phyloP scores from a whole-genome alignment of 495 filamentous ascomycete genomes.

The Aspergillus panamensis region DNA sequence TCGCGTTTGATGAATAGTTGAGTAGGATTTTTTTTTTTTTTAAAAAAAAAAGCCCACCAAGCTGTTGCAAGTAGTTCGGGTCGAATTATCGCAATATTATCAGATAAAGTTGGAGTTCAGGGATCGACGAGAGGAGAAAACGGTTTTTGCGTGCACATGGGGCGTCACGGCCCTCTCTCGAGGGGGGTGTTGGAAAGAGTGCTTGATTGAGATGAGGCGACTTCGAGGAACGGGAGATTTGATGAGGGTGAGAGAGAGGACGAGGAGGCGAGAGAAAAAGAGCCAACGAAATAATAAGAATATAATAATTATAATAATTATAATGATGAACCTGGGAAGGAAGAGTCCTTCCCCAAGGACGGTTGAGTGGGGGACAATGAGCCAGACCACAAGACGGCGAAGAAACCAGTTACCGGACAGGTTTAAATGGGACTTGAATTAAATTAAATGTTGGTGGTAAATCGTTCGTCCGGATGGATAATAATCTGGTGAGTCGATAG shows the following conservation, averaged over 20 bases:
- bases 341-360: neutral
- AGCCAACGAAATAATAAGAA: neutral
- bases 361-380: neutral
- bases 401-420: neutral
- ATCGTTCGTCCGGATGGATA: neutral
- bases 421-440: neutral
- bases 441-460: neutral
- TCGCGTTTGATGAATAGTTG: constrained; percentile 3
- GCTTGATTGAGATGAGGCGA: neutral
- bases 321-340: neutral
- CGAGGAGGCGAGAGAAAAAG: neutral
- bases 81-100: neutral
- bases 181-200: neutral
- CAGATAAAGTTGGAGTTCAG: neutral
- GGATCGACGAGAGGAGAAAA: constrained; percentile 5
- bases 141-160: constrained; percentile 5
- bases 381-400: neutral
- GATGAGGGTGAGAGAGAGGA: too few species aligned
- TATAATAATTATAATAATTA: too few species aligned
- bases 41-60: too few species aligned
- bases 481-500: neutral
- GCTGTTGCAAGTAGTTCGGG: neutral
- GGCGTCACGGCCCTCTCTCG: constrained; percentile 8
- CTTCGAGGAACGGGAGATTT: neutral
- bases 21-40: neutral